phyloP scores from a whole-genome alignment of 2,329 filamentous ascomycete genomes.

The Trichophyton rubrum region DNA sequence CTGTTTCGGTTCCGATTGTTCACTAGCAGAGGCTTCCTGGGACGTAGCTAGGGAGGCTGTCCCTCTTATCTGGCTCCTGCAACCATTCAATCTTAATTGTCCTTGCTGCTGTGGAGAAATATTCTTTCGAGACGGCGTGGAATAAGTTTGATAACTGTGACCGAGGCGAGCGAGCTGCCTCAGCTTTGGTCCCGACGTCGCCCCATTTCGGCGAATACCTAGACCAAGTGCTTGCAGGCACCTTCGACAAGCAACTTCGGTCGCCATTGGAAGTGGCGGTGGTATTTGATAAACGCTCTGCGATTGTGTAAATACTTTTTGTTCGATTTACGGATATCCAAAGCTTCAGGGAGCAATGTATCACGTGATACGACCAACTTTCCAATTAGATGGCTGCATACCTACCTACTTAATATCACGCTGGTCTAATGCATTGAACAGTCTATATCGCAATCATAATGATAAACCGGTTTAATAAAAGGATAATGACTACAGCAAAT shows the following conservation, averaged over 20 bases:
- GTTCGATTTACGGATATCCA: not conserved
- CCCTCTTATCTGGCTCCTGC: conserved; percentile 14
- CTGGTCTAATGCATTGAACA: no score
- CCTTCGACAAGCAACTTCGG: conserved; percentile 30
- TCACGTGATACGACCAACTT: not conserved
- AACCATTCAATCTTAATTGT: not conserved
- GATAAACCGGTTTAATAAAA: no score
- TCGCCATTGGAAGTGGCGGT: conserved; percentile 22
- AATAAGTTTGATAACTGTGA: conserved; percentile 18
- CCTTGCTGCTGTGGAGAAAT: conserved; percentile 1
- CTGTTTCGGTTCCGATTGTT: conserved; percentile 1
- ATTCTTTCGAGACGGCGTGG: conserved; percentile 13
- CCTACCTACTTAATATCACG: no score
- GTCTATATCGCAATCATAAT: no score
- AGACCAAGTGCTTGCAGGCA: conserved; percentile 28
- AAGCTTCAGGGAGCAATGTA: not conserved
- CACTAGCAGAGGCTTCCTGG: conserved; percentile 8
- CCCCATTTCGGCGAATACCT: conserved; percentile 17
- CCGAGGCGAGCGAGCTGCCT: conserved; percentile 18
- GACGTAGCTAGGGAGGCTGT: conserved; percentile 7
- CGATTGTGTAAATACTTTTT: not conserved
- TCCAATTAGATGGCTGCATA: no score
- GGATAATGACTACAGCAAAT: no score
- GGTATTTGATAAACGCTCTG: not conserved
- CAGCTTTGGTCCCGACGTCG: conserved; percentile 17